Percentiles rank a stretch among this genome's conserved stretches.
Evolutionary conservation across 345 rosid genomes (phyloP).

Genomic region (Citrus maxima): DNA sequence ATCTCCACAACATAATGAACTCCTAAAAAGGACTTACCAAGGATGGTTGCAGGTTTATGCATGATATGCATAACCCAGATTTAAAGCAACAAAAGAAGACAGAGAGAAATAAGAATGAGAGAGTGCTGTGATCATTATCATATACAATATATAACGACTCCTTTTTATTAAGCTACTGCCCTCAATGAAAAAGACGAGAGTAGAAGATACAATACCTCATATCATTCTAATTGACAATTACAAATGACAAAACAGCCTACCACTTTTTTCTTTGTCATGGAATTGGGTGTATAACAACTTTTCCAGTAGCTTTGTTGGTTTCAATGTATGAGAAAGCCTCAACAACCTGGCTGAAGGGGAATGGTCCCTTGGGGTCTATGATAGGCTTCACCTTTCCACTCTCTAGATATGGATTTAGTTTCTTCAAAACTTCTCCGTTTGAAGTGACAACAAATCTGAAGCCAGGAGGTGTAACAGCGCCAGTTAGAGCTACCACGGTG

Average conservation of each 20-base stretch:
- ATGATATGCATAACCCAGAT: not conserved
- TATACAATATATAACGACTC: not conserved
- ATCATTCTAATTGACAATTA: not conserved
- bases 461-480: slow-evolving; percentile 88
- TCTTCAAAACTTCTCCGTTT: slow-evolving; percentile 71
- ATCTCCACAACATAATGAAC: not conserved
- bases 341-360: slow-evolving; percentile 54
- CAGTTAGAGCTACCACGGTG: slow-evolving; percentile 85
- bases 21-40: too few relatives aligned
- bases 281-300: slow-evolving; percentile 72
- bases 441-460: slow-evolving; percentile 93
- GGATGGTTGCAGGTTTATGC: not conserved
- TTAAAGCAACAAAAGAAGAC: not conserved
- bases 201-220: not conserved
- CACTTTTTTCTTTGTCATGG: slow-evolving; percentile 28
- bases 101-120: not conserved
- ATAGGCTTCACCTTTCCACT: slow-evolving; percentile 83
- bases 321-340: slow-evolving; percentile 86
- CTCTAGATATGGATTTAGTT: slow-evolving; percentile 77
- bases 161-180: not conserved
- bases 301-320: slow-evolving; percentile 77
- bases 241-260: not conserved
- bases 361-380: slow-evolving; percentile 84
- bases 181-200: not conserved
- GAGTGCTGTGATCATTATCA: not conserved